phyloP scores from a whole-genome alignment of 1,139 yeast genomes.

The Yamadazyma atlantica region DNA sequence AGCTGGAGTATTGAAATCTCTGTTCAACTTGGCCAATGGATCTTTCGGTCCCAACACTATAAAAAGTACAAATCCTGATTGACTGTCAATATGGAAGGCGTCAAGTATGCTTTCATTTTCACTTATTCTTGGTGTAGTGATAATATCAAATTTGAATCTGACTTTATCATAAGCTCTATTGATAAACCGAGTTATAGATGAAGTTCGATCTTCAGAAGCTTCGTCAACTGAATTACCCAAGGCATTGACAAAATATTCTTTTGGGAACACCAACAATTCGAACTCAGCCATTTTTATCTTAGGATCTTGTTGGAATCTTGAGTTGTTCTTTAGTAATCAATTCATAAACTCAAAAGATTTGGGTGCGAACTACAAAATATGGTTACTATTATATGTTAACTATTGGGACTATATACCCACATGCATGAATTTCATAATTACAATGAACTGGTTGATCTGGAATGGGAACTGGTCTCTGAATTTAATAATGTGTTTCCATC shows the following conservation, averaged over 20 bases:
- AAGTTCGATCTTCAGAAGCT: constrained; percentile 6
- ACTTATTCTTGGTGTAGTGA: constrained; percentile 44
- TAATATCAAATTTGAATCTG: constrained; percentile 40
- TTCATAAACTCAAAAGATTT: too few species aligned
- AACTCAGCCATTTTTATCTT: constrained; percentile 1
- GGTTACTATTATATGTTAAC: too few species aligned
- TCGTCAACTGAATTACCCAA: neutral
- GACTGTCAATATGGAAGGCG: constrained; percentile 23
- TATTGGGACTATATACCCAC: constrained; percentile 17
- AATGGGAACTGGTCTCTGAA: constrained; percentile 39
- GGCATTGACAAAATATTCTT: neutral
- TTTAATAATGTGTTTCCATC: constrained; percentile 48
- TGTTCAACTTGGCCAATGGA: constrained; percentile 16
- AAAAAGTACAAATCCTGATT: constrained; percentile 20
- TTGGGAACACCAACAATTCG: constrained; percentile 3
- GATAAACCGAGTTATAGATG: constrained; percentile 13
- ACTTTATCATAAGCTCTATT: constrained; percentile 53
- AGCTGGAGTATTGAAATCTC: constrained; percentile 24
- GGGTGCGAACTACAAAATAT: too few species aligned
- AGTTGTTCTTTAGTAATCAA: too few species aligned
- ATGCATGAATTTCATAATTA: constrained; percentile 39
- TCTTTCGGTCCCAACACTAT: constrained; percentile 30
- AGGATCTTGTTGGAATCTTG: too few species aligned
- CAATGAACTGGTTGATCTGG: constrained; percentile 45
- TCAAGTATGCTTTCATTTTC: constrained; percentile 22